These are phyloP conservation scores for Lipomyces mesembrius DNA, from an alignment of 805 yeast genomes.

Conservation along the genomic window DNA sequence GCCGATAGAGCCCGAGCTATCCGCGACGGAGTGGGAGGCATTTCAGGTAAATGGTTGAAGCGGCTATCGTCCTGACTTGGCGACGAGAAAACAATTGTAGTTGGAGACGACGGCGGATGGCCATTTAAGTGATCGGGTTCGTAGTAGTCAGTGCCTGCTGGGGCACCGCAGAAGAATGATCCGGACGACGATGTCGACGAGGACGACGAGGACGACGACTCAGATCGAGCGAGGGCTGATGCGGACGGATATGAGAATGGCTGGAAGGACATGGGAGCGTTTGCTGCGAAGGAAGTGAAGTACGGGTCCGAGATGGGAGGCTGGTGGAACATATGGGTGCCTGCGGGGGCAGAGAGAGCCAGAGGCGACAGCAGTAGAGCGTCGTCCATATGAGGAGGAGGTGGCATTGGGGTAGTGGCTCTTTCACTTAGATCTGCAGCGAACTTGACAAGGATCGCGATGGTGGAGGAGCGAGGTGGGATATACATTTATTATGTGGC, in stretches of 20 bases:
- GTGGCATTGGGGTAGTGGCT: background rate
- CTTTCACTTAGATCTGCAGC: background rate
- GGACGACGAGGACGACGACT: background rate
- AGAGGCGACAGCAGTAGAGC: constrained; percentile 3
- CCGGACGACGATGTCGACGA: background rate
- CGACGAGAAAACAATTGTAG: constrained; percentile 2
- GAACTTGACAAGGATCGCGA: background rate
- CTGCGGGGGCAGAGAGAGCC: background rate
- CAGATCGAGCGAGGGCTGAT: background rate
- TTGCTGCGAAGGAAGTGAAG: background rate
- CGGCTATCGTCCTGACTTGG: background rate
- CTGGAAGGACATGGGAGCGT: background rate
- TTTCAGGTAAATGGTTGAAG: background rate
- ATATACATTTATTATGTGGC: background rate
- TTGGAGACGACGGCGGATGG: constrained; percentile 7
- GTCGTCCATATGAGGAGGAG: constrained; percentile 1
- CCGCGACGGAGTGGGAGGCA: background rate
- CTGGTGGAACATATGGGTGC: background rate
- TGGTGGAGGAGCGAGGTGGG: background rate
- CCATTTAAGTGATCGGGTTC: background rate
- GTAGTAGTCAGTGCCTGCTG: background rate
- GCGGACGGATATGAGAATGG: background rate
- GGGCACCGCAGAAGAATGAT: background rate
- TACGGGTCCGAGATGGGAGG: background rate
- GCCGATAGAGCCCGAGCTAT: constrained; percentile 3